Evolutionary conservation across 129 eudicot species (phyloP), one percentile per base, ranked within the genome.

Genomic region (Arctium lappa): DNA sequence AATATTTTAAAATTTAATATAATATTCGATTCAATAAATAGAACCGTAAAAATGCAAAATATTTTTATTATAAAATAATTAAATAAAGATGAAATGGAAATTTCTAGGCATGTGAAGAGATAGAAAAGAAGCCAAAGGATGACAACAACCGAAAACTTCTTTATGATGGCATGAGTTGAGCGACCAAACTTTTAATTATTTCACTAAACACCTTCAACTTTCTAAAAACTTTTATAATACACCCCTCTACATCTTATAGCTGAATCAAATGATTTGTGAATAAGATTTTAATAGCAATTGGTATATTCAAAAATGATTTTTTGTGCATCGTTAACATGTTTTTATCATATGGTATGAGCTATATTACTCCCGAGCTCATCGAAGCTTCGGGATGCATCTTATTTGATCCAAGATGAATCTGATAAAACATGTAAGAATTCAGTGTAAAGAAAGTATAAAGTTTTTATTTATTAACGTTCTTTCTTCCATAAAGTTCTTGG

Each of bases 81-180:
- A 60, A 11, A 56, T 38, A 15, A 79, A 84, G 40, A 56, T 11
- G 16, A 60, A 70, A 34, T 4, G 75, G 87, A 84, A 73, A 78
- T 84, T 78, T 84, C 87, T 44, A 78, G 87, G 75, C 83, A 84
- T 84, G 87, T 84, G 87, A 78, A 84, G 79, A 40, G 83, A 78
- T 72, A 63, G 69, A 84, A 84, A 22, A 60, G 74, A 72, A 84
- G 83, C 74, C 86, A 84, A 72, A 79, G 32, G 33, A 38, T 40
- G 86, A 39, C 66, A 70, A 75, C 66, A 69, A 77, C 78, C 22
- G 18, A 72, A 34, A 83, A 31, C 86, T 83, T 83, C 30, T 71
- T 76, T 78, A 71, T 56, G 66, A 77, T 72, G 69, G 70, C 86
- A 77, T 77, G 76, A 48, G 11, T 34, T 76, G 65, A 63, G 72